Base-by-base conservation (phyloP, 2,329 filamentous ascomycete species). In the Stagonosporopsis cucurbitacearum region DNA sequence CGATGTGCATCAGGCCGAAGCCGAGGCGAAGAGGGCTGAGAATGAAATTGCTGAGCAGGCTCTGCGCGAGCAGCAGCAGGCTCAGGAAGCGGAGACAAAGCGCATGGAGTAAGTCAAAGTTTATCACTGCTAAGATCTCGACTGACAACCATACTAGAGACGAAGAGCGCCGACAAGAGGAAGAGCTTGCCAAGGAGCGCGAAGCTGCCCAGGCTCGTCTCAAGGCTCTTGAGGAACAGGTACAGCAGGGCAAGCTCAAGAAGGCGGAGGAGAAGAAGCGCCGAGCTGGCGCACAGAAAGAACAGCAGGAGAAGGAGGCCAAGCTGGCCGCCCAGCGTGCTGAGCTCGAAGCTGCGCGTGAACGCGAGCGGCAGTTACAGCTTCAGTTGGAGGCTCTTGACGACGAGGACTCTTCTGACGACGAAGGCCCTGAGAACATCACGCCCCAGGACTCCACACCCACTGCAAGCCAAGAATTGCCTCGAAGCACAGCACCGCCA, bases 261-360 rank as follows among this genome's bases (percentile, higher is more conserved):
- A 98, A 96, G 77, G 90, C 96, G 65, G 95, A 99, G 75, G 95
- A 97, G 79, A 97, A 96, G 81, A 91, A 88, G 60, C 89, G 86
- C 67, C 95, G 92, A 81, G 93, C 96, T 79, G 94, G 92, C 20
- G 92, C 92, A 9, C 82, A 90, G 69, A 90, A 89, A 45, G 91
- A 95, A 65, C 86, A 92, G 7, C 94, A 92, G 75, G 91, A 96
- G 67, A 93, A 96, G 73, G 94, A 98, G 74, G 82, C 87, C 49
- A 89, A 90, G 73, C 81, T 97, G 62, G 91, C 91, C 22, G 89
- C 90, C 32, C 91, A 95, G 68, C 88, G 91, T 65, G 93, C 91
- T 1, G 94, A 99, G 76, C 89, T 98, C 54, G 95, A 98, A 76
- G 91, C 90, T 28, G 92, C 94, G 6, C 89, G 89, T 69, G 91